Conservation (phyloP, 176 grass and related monocot species). For the Chloris gayana region DNA sequence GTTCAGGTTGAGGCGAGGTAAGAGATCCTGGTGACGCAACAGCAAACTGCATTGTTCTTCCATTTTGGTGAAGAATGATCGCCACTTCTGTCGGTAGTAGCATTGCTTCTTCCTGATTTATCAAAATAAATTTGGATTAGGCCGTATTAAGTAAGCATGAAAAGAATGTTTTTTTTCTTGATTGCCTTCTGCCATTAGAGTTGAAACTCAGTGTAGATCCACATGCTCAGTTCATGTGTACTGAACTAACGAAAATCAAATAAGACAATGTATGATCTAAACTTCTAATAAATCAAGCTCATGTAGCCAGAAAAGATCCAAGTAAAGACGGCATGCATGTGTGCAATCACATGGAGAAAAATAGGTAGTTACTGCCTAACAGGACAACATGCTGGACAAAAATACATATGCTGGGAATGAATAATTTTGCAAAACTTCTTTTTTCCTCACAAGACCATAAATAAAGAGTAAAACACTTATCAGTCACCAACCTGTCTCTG, state of each 20-base stretch:
- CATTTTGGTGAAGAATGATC: conserved; percentile 66
- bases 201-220: background rate
- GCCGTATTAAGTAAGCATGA: background rate
- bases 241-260: background rate
- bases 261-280: background rate
- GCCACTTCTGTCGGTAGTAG: conserved; percentile 72
- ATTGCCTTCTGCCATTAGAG: background rate
- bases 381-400: background rate
- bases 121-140: background rate
- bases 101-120: conserved; percentile 61
- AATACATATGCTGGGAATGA: background rate
- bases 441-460: background rate
- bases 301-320: conserved; percentile 5
- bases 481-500: conserved; percentile 70
- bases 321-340: conserved; percentile 18
- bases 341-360: background rate
- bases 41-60: conserved; percentile 64
- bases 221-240: background rate
- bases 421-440: background rate
- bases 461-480: conserved; percentile 29
- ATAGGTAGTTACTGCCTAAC: background rate
- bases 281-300: background rate
- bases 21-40: conserved; percentile 56
- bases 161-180: background rate
- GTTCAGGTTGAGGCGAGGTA: conserved; percentile 45